Conservation (phyloP, 148 eudicot species). For the Nepenthes gracilis region DNA sequence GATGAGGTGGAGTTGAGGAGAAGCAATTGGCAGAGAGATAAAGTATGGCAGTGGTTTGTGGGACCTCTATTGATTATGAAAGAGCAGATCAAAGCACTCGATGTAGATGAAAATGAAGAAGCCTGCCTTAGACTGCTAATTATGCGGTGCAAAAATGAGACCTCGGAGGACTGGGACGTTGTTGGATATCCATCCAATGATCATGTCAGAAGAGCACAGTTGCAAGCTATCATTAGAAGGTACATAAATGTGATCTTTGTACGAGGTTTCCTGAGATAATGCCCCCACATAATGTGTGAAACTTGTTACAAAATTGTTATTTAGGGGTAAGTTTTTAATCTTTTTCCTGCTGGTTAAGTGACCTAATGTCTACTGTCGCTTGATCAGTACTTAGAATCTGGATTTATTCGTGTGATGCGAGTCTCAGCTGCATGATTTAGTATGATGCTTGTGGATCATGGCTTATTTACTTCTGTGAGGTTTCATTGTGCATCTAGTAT, state of each 20-base stretch:
- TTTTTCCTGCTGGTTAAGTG: too few relatives aligned
- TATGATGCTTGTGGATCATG: too few relatives aligned
- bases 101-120: conserved; percentile 49
- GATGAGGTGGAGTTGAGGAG: conserved; percentile 49
- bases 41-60: conserved; percentile 64
- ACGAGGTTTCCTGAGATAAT: not conserved
- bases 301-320: not conserved
- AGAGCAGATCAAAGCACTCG: conserved; percentile 62
- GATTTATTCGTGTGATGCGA: too few relatives aligned
- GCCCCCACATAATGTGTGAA: not conserved
- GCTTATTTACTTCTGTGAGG: too few relatives aligned
- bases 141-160: conserved; percentile 46
- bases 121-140: conserved; percentile 40
- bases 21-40: conserved; percentile 58
- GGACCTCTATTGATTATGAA: conserved; percentile 67
- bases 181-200: conserved; percentile 60
- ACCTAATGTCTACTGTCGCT: too few relatives aligned
- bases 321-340: not conserved
- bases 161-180: conserved; percentile 71
- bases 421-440: too few relatives aligned
- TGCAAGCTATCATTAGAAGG: conserved; percentile 76
- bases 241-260: conserved; percentile 2
- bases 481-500: too few relatives aligned
- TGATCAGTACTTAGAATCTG: too few relatives aligned
- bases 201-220: conserved; percentile 64